These are phyloP conservation scores for Coelastrella sp. DNA, from an alignment of 139 green algal genomes.

Conservation along the genomic window DNA sequence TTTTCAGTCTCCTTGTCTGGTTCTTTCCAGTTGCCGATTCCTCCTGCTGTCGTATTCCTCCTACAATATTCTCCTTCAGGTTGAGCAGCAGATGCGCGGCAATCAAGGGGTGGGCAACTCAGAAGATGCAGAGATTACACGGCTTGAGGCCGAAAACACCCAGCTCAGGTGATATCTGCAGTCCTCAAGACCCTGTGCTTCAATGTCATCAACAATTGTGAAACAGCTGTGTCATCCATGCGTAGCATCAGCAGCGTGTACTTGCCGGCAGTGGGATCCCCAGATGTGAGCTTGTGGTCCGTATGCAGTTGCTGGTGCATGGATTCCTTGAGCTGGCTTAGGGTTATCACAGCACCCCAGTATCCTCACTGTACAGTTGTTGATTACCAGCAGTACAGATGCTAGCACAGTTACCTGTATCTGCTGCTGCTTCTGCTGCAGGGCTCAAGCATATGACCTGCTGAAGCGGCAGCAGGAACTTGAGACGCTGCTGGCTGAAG, in stretches of 20 bases:
- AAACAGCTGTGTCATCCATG: no score
- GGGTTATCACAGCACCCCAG: not conserved
- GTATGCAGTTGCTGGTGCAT: no score
- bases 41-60: not conserved
- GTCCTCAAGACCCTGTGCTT: no score
- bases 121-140: conserved; percentile 39
- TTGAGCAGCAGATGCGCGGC: conserved; percentile 38
- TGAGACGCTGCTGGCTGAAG: conserved; percentile 35
- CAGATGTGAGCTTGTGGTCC: no score
- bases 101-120: conserved; percentile 31
- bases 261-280: no score
- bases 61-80: not conserved
- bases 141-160: conserved; percentile 39
- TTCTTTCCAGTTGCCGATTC: conserved; percentile 54
- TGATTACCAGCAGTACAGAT: not conserved
- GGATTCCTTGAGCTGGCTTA: not conserved
- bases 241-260: not conserved
- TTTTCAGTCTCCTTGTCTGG: conserved; percentile 43
- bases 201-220: no score
- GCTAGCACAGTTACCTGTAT: not conserved
- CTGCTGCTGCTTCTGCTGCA: not conserved
- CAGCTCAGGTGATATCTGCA: not conserved
- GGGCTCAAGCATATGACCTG: conserved; percentile 29
- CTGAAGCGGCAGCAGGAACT: conserved; percentile 43
- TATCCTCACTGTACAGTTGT: not conserved